Percentiles rank a stretch among this genome's conserved stretches.
phyloP scores from a whole-genome alignment of 495 filamentous ascomycete species.

The Pseudevernia furfuracea region DNA sequence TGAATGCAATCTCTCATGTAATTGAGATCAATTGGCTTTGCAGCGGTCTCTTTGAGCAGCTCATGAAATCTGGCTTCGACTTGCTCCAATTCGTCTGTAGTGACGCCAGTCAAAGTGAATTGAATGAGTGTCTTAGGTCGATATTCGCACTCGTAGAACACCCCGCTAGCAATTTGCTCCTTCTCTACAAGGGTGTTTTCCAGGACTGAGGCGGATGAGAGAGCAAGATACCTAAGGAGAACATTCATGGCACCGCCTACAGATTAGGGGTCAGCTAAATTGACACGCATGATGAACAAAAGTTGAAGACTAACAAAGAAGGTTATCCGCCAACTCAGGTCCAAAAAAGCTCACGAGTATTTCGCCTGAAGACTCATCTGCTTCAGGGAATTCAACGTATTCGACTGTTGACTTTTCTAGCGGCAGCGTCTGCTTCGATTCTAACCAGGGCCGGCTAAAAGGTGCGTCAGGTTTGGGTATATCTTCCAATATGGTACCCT shows the following conservation, averaged over 20 bases:
- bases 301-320: constrained; percentile 38
- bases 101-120: constrained; percentile 75
- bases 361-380: constrained; percentile 88
- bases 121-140: constrained; percentile 77
- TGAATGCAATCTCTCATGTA: constrained; percentile 82
- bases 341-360: constrained; percentile 78
- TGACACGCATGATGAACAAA: not conserved
- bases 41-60: constrained; percentile 68
- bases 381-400: constrained; percentile 87
- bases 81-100: constrained; percentile 70
- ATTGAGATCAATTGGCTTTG: constrained; percentile 73
- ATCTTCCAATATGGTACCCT: constrained; percentile 73
- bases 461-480: constrained; percentile 65
- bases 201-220: constrained; percentile 83
- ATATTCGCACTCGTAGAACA: constrained; percentile 65
- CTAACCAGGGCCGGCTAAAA: constrained; percentile 85
- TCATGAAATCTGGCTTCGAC: constrained; percentile 83
- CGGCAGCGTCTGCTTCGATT: constrained; percentile 67
- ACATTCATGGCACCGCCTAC: constrained; percentile 62
- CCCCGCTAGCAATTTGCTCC: constrained; percentile 79
- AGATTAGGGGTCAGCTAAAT: constrained; percentile 25
- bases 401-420: constrained; percentile 62
- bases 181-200: constrained; percentile 91
- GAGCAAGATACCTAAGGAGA: constrained; percentile 74
- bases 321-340: constrained; percentile 61